These are phyloP conservation scores for Andrographis paniculata DNA, from an alignment of 305 asterid species.

Conservation along the genomic window DNA sequence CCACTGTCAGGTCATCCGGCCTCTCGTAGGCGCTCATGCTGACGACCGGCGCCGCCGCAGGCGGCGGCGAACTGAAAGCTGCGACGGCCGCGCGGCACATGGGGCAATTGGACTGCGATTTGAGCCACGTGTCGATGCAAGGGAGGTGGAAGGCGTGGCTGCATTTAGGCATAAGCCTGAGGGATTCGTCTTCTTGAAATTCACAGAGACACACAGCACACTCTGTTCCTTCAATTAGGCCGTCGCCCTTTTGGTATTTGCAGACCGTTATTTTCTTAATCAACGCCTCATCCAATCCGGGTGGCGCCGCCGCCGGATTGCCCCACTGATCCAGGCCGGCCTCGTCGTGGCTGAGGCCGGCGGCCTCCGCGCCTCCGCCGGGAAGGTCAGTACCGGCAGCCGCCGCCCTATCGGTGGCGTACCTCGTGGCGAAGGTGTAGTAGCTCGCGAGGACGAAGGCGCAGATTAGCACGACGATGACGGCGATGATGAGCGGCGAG, in stretches of 20 bases:
- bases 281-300: conserved; percentile 49
- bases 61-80: conserved; percentile 17
- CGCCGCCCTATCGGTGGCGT: conserved; percentile 40
- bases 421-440: conserved; percentile 57
- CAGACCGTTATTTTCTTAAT: conserved; percentile 53
- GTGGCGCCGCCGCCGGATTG: conserved; percentile 18
- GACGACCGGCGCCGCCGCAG: conserved; percentile 12
- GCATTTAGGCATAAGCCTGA: conserved; percentile 66
- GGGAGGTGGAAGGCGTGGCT: conserved; percentile 76
- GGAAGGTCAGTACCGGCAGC: too few species aligned
- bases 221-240: conserved; percentile 52
- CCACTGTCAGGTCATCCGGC: conserved; percentile 40
- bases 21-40: conserved; percentile 29
- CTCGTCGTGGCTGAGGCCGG: conserved; percentile 6
- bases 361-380: neutral
- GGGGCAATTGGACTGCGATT: conserved; percentile 62
- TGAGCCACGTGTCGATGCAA: conserved; percentile 72
- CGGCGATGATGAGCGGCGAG: conserved; percentile 1
- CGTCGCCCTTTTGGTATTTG: conserved; percentile 45
- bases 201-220: conserved; percentile 74
- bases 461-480: conserved; percentile 33
- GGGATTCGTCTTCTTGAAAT: conserved; percentile 56
- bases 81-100: conserved; percentile 51
- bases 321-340: conserved; percentile 33
- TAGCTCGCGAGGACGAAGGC: conserved; percentile 37